Base-by-base conservation (phyloP, 75 land plant genomes). In the Cunninghamia lanceolata region DNA sequence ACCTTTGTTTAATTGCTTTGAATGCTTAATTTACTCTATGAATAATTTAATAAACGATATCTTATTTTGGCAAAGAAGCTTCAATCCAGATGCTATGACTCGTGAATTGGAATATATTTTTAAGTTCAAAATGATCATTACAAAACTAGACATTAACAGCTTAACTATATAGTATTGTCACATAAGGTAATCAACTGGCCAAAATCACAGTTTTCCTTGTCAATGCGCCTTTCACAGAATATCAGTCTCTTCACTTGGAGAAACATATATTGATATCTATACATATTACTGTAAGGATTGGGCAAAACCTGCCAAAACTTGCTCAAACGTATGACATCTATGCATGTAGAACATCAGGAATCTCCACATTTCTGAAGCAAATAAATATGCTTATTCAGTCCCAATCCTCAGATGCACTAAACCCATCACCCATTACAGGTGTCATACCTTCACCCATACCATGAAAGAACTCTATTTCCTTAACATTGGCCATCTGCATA, bases 401-500 rank as follows among this genome's bases (percentile, higher is more conserved):
- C 50, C 82, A 79, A 79, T 9, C 11, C n/a, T 79, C 82, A 10
- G 34, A 79, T 43, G 40, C 40, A 79, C 50, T 79, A 11, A 36
- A 43, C 19, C 82, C 14, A 79, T 11, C 82, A 25, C 25, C 13
- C 81, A 19, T 78, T 40, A 42, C 13, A 79, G 50, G 50, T 14
- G 28, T 43, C n/a, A 79, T 43, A 19, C 46, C 82, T 79, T 79
- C 50, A 43, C 30, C 82, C 82, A 43, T 79, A 79, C 42, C 82
- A 79, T 79, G 50, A 42, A 79, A 79, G 43, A 79, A 43, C 0
- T 76, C 46, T 79, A n/a, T 25, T 79, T 79, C 30, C 3, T 47
- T 79, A 79, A 79, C 46, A n/a, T 79, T 79, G 50, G 50, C 82
- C 82, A 79, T 79, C 46, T 79, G 82, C 46, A 79, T 79, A 79